These are phyloP conservation scores for Puccinia polysora DNA, from an alignment of 1,284 basidiomycete genomes.

Conservation along the genomic window DNA sequence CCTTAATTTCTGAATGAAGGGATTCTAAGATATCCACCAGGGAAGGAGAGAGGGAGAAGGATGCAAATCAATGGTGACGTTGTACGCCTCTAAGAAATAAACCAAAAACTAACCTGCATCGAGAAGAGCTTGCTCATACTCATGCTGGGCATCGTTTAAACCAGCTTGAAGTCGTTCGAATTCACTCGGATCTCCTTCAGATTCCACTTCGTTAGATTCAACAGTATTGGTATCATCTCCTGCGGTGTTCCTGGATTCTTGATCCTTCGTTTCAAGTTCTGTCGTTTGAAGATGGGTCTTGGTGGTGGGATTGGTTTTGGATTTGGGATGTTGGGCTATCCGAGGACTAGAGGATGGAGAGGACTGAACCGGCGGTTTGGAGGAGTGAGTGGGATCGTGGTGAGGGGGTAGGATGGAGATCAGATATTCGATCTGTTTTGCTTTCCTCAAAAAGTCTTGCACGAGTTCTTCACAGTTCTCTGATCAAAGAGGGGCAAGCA, in stretches of 20 bases:
- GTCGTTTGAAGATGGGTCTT: not conserved
- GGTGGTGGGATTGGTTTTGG: not conserved
- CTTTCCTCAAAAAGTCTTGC: constrained; percentile 35
- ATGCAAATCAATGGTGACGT: not conserved
- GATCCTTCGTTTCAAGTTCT: not conserved
- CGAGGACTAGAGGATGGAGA: constrained; percentile 2
- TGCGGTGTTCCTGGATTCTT: not conserved
- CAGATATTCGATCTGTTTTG: constrained; percentile 38
- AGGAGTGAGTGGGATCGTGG: not conserved
- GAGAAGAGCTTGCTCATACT: constrained; percentile 24
- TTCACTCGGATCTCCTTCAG: constrained; percentile 17
- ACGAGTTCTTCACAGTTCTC: constrained; percentile 41
- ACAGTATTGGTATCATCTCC: not conserved
- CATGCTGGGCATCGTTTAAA: constrained; percentile 13
- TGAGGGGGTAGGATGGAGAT: constrained; percentile 38
- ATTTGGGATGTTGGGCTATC: not conserved
- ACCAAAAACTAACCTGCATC: not conserved
- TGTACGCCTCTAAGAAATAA: not conserved
- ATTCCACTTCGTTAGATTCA: constrained; percentile 4
- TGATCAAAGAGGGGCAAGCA: not conserved
- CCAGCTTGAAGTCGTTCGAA: constrained; percentile 26
- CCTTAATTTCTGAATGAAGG: constrained; percentile 29
- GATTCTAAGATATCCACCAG: constrained; percentile 6
- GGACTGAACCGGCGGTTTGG: not conserved
- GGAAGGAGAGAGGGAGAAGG: not conserved